A percentile compares a stretch with the other conserved stretches of the same genome.
phyloP scores from a whole-genome alignment of 148 eudicot species.

The Polygonum maritimum region DNA sequence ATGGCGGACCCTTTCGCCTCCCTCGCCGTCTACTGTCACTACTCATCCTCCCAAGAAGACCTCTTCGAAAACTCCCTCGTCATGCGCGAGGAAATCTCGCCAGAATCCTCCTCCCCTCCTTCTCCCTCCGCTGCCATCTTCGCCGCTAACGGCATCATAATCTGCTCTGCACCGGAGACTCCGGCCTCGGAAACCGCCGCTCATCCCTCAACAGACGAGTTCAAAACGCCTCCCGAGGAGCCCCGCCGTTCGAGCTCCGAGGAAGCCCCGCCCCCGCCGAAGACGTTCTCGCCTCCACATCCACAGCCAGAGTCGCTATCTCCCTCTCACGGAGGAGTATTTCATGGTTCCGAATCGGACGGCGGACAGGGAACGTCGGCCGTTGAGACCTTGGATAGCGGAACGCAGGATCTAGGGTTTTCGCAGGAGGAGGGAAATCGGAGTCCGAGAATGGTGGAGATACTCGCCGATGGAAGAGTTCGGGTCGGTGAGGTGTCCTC shows the following conservation, averaged over 20 bases:
- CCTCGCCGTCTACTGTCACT: constrained; percentile 9
- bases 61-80: constrained; percentile 12
- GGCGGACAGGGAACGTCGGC: not conserved
- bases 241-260: constrained; percentile 10
- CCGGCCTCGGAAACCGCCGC: not conserved
- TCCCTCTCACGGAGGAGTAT: not conserved
- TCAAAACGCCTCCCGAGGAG: constrained; percentile 18
- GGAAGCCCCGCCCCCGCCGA: constrained; percentile 2
- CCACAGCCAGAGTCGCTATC: not conserved
- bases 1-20: constrained; percentile 18
- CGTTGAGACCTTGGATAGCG: too few relatives aligned
- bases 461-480: not conserved
- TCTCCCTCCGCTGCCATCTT: constrained; percentile 4
- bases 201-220: constrained; percentile 5
- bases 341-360: not conserved
- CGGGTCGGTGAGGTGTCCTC: constrained; percentile 2
- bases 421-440: constrained; percentile 10
- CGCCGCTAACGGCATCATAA: constrained; percentile 13
- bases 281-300: not conserved
- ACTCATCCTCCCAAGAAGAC: constrained; percentile 31
- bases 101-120: not conserved
- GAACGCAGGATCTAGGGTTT: constrained; percentile 24
- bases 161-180: constrained; percentile 17
- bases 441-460: not conserved
- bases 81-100: constrained; percentile 15